Evolutionary conservation across 2,329 filamentous ascomycete species (phyloP), one percentile per base, ranked within the genome.

Genomic region (Phyllosticta citrichinensis): DNA sequence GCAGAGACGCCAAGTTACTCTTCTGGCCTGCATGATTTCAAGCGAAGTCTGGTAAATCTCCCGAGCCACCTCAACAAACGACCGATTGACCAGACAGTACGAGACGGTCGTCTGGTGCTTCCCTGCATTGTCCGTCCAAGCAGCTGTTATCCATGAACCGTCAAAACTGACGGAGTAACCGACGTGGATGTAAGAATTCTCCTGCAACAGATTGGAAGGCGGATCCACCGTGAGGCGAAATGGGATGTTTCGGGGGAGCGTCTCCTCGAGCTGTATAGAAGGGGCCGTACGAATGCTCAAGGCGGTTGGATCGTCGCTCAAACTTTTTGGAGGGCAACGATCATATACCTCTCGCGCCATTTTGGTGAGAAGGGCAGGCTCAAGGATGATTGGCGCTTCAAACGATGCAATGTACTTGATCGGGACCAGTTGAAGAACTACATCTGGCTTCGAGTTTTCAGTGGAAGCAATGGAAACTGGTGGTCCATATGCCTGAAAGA

Each of bases 41-140:
- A 87, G 76, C 0, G 89, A 93, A 0, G 85, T 88, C 60, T 85
- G 82, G 88, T 89, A 93, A 2, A 94, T 88, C 67, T 92, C 88
- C 55, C 82, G 80, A 0, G 84, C 83, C n/a, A 91, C 77, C 22
- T 88, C 84, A 14, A 77, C 77, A 63, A 91, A 83, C 77, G 66
- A 81, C 77, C 73, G 84, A 80, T 63, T 86, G 78, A 53, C 70
- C 2, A 93, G 76, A 66, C 87, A 89, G 71, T 91, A 93, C 0
- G 88, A 87, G 0, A 85, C 82, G 17, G 82, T 88, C 65, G 86
- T 84, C 70, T 92, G 88, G 63, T 88, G 84, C 62, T 83, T 84
- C 1, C 90, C 90, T 25, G 83, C 82, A 65, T 85, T 89, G 69
- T 95, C 89, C 1, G 87, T 89, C 90, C 90, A 95, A 0, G 87